These are phyloP conservation scores for Vaccinium corymbosum DNA, from an alignment of 148 eudicot genomes.

Conservation along the genomic window DNA sequence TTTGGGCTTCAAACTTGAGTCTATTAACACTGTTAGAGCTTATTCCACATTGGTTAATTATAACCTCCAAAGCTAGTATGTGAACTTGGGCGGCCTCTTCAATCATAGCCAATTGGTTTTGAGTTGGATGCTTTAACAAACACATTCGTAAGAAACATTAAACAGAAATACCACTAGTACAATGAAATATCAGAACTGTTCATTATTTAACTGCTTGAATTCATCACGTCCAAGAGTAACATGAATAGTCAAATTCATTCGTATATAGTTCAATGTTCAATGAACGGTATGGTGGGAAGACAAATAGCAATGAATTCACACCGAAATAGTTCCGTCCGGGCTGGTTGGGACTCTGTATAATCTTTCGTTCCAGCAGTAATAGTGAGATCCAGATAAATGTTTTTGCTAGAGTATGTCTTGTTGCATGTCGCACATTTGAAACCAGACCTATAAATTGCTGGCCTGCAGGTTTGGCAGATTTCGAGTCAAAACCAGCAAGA, in stretches of 20 bases:
- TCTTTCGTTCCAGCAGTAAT: conserved; percentile 76
- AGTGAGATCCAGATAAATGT: conserved; percentile 86
- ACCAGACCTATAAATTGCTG: conserved; percentile 89
- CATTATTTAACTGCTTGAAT: background rate
- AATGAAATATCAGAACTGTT: background rate
- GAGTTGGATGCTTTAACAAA: no score
- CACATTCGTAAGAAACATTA: background rate
- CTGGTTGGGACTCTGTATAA: conserved; percentile 63
- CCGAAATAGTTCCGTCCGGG: conserved; percentile 84
- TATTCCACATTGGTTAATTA: no score
- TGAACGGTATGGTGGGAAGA: background rate
- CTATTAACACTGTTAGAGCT: background rate
- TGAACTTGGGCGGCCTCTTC: no score
- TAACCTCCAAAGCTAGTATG: no score
- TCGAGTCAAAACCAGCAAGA: conserved; percentile 17
- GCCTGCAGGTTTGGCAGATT: conserved; percentile 43
- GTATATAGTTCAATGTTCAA: background rate
- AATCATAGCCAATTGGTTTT: no score
- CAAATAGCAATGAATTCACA: conserved; percentile 21
- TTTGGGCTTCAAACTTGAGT: background rate
- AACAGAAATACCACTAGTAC: background rate
- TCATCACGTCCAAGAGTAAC: background rate
- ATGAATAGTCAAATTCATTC: background rate
- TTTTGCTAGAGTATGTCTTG: conserved; percentile 88
- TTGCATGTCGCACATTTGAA: conserved; percentile 75